A percentile compares a stretch with the other conserved stretches of the same genome.
Evolutionary conservation across 1,284 basidiomycete species (phyloP).

Genomic region (Irpex sp.): DNA sequence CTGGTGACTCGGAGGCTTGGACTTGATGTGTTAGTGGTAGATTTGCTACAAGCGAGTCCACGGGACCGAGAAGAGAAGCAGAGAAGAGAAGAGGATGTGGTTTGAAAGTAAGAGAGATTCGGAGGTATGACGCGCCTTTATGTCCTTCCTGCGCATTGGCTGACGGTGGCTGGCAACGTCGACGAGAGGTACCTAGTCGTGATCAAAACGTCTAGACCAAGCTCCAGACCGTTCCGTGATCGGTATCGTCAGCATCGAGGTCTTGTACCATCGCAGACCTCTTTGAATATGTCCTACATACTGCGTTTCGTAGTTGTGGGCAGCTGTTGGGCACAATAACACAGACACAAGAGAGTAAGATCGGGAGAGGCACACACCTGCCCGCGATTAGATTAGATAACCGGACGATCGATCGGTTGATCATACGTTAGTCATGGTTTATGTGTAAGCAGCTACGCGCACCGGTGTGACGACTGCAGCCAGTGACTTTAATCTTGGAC

Average conservation of each 20-base stretch:
- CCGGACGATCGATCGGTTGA: too few relatives aligned
- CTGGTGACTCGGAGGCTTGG: neutral
- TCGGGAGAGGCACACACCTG: too few relatives aligned
- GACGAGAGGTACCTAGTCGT: neutral
- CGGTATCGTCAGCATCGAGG: neutral
- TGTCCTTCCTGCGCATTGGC: neutral
- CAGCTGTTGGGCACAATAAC: too few relatives aligned
- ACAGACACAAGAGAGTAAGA: too few relatives aligned
- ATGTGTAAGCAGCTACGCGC: too few relatives aligned
- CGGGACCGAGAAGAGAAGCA: neutral
- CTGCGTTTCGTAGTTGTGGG: too few relatives aligned
- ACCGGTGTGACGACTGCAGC: too few relatives aligned
- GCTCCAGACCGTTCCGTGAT: neutral
- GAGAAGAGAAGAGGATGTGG: neutral
- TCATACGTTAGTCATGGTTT: too few relatives aligned
- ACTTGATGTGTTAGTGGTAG: neutral
- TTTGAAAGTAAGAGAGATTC: neutral
- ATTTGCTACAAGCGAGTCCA: neutral
- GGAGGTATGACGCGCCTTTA: neutral
- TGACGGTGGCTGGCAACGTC: neutral
- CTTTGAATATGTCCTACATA: neutral
- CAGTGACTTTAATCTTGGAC: too few relatives aligned
- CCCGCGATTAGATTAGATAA: too few relatives aligned
- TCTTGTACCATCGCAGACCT: neutral
- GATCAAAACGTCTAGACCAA: neutral